Conservation (phyloP, 495 filamentous ascomycete genomes). For the Sordaria brevicollis region DNA sequence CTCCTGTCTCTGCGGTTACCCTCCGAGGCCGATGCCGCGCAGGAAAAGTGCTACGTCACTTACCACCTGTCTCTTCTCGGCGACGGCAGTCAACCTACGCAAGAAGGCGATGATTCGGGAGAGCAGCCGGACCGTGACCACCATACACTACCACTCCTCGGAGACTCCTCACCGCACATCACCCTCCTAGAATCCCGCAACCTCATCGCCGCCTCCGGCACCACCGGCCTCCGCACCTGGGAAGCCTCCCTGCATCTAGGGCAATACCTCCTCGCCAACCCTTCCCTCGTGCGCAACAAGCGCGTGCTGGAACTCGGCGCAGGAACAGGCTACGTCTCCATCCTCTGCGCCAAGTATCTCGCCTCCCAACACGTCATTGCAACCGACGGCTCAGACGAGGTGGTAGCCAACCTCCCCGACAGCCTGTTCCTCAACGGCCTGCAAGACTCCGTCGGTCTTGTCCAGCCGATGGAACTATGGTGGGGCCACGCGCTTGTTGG, state of each 20-base stretch:
- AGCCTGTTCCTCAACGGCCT: slow-evolving; percentile 60
- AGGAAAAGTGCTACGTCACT: slow-evolving; percentile 65
- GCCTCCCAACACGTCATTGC: slow-evolving; percentile 52
- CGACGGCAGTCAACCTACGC: neutral
- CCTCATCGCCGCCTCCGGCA: slow-evolving; percentile 63
- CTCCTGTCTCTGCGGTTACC: slow-evolving; percentile 51
- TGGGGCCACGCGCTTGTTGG: slow-evolving; percentile 49
- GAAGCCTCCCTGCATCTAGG: slow-evolving; percentile 84
- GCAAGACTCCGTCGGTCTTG: slow-evolving; percentile 27
- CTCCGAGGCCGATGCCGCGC: slow-evolving; percentile 50
- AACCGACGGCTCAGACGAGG: slow-evolving; percentile 70
- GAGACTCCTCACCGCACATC: slow-evolving; percentile 20
- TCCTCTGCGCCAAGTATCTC: slow-evolving; percentile 70
- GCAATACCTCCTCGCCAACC: slow-evolving; percentile 47
- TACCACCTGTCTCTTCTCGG: slow-evolving; percentile 45
- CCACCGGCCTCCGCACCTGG: slow-evolving; percentile 86
- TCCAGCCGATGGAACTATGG: slow-evolving; percentile 41
- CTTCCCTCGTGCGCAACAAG: slow-evolving; percentile 39
- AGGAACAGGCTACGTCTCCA: slow-evolving; percentile 76
- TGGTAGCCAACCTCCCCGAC: slow-evolving; percentile 57
- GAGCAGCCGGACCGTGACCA: neutral
- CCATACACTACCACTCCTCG: neutral
- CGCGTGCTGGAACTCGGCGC: slow-evolving; percentile 78
- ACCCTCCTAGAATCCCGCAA: slow-evolving; percentile 62
- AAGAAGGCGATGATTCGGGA: neutral